Conservation (phyloP, 2,329 filamentous ascomycete species). For the Myriosclerotinia curreyana region DNA sequence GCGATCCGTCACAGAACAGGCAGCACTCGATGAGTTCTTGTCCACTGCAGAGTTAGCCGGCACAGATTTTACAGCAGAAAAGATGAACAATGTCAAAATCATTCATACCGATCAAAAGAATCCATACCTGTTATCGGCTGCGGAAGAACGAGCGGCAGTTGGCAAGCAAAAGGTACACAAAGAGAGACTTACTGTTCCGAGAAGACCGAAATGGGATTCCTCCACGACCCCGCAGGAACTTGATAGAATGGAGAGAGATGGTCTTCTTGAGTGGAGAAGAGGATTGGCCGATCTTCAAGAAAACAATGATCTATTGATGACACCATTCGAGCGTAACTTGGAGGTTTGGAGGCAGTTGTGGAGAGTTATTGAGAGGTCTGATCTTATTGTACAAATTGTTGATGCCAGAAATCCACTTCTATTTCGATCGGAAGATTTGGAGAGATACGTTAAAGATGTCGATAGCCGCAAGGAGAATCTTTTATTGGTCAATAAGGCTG, state of each 20-base stretch:
- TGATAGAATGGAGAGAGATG: slow-evolving; percentile 73
- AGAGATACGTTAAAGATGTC: slow-evolving; percentile 90
- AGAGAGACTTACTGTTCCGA: slow-evolving; percentile 77
- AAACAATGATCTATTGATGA: slow-evolving; percentile 92
- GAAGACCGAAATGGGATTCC: slow-evolving; percentile 84
- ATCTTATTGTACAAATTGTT: slow-evolving; percentile 96
- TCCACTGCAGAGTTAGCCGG: slow-evolving; percentile 95
- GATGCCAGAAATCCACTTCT: slow-evolving; percentile 92
- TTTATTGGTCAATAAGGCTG: slow-evolving; percentile 94
- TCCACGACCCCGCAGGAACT: slow-evolving; percentile 80
- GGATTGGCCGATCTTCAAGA: slow-evolving; percentile 91
- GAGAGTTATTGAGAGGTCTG: slow-evolving; percentile 95
- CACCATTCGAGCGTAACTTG: slow-evolving; percentile 93
- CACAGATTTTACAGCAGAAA: slow-evolving; percentile 97
- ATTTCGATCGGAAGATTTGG: slow-evolving; percentile 91
- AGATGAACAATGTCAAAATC: slow-evolving; percentile 98
- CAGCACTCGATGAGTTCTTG: slow-evolving; percentile 92
- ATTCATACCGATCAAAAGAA: slow-evolving; percentile 97
- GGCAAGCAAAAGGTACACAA: slow-evolving; percentile 82
- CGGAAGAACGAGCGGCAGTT: slow-evolving; percentile 74
- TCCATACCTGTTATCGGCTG: slow-evolving; percentile 81
- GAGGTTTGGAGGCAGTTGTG: slow-evolving; percentile 98
- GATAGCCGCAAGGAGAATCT: slow-evolving; percentile 85
- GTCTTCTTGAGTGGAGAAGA: slow-evolving; percentile 82
- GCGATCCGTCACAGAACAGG: slow-evolving; percentile 97